phyloP scores from a whole-genome alignment of 2,329 filamentous ascomycete genomes.

The Talaromyces islandicus region DNA sequence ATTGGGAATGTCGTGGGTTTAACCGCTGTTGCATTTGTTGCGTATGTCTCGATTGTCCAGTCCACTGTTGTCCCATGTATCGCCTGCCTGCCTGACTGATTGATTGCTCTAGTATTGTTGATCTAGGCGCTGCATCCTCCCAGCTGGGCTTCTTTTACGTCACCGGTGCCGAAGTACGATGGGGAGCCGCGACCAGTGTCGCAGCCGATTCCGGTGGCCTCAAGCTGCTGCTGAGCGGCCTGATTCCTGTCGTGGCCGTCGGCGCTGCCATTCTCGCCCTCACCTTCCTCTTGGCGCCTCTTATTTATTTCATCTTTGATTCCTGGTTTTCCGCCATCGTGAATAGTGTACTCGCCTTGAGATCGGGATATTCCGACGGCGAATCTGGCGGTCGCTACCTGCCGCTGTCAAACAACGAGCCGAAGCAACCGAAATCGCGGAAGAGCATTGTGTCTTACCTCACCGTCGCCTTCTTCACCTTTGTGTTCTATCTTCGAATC shows the following conservation, averaged over 20 bases:
- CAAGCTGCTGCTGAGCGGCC: constrained; percentile 24
- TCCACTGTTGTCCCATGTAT: neutral
- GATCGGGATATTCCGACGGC: neutral
- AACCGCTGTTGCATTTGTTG: constrained; percentile 13
- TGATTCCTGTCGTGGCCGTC: constrained; percentile 20
- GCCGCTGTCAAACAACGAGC: constrained; percentile 5
- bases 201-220: constrained; percentile 23
- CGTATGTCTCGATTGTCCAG: constrained; percentile 16
- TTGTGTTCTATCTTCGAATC: constrained; percentile 13
- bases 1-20: constrained; percentile 13
- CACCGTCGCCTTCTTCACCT: neutral
- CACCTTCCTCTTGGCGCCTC: constrained; percentile 17
- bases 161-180: constrained; percentile 26
- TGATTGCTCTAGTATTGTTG: constrained; percentile 14
- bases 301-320: constrained; percentile 15
- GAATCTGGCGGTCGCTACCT: constrained; percentile 13
- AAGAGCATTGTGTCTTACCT: neutral
- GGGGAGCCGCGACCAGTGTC: constrained; percentile 23
- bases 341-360: constrained; percentile 7
- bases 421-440: neutral
- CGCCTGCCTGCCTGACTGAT: too few species aligned
- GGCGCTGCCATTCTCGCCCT: constrained; percentile 15
- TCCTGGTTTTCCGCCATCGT: constrained; percentile 19
- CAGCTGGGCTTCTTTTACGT: constrained; percentile 27
- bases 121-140: constrained; percentile 18